Conservation (phyloP, 2,329 filamentous ascomycete species). For the Botrytis galanthina region DNA sequence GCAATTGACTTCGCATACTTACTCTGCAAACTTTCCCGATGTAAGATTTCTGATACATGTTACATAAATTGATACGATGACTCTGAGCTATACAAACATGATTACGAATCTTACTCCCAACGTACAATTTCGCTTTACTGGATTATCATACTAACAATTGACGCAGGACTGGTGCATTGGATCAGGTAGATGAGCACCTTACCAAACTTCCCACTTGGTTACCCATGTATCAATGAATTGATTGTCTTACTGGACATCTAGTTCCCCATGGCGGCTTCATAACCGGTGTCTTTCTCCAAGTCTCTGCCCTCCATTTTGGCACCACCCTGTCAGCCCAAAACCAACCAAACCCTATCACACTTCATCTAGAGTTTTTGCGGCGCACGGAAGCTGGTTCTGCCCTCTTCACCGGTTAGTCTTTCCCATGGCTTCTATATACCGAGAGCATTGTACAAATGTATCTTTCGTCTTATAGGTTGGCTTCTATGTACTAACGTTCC, state of each 20-base stretch:
- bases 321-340: slow-evolving; percentile 56
- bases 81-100: background rate
- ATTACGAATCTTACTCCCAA: background rate
- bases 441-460: background rate
- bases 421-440: background rate
- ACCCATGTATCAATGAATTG: slow-evolving; percentile 17
- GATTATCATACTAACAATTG: background rate
- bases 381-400: slow-evolving; percentile 59
- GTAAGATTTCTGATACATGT: background rate
- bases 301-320: slow-evolving; percentile 57
- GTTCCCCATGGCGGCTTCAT: slow-evolving; percentile 72
- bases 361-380: slow-evolving; percentile 65
- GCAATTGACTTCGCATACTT: slow-evolving; percentile 54
- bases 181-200: slow-evolving; percentile 46
- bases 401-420: slow-evolving; percentile 43
- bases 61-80: background rate
- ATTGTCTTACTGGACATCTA: slow-evolving; percentile 34
- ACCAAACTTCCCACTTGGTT: background rate
- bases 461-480: background rate
- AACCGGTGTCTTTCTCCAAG: slow-evolving; percentile 59
- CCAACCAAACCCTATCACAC: slow-evolving; percentile 60
- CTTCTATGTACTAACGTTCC: background rate
- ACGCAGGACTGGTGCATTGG: slow-evolving; percentile 61
- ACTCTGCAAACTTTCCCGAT: slow-evolving; percentile 52
- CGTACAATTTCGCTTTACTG: background rate